Conservation (phyloP, 1,284 basidiomycete genomes). For the Serendipita sp. region DNA sequence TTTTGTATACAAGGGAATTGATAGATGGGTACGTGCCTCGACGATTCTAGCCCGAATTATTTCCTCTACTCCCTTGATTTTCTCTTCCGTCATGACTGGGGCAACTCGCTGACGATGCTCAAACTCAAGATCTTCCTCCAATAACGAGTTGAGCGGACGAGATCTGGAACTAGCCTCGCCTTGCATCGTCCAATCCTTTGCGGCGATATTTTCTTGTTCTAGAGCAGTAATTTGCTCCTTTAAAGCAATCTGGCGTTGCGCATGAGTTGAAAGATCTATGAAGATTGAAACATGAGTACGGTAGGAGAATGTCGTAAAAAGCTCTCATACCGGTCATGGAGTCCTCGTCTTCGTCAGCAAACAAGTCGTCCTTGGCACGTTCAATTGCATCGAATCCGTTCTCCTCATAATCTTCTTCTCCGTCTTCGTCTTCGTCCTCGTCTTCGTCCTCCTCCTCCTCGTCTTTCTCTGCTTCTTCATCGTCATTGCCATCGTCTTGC, state of each 20-base stretch:
- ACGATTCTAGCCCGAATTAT: constrained; percentile 84
- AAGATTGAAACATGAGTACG: neutral
- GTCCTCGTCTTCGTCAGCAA: constrained; percentile 36
- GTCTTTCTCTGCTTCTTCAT: constrained; percentile 13
- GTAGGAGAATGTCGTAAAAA: neutral
- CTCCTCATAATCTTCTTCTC: constrained; percentile 19
- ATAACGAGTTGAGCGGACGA: constrained; percentile 80
- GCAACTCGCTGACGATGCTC: constrained; percentile 79
- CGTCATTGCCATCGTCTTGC: constrained; percentile 26
- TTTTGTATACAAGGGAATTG: neutral
- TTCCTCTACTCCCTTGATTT: constrained; percentile 72
- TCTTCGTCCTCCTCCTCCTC: constrained; percentile 23
- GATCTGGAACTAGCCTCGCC: constrained; percentile 77
- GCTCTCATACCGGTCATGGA: constrained; percentile 25
- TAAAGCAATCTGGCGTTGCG: constrained; percentile 46
- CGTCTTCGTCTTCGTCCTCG: constrained; percentile 22
- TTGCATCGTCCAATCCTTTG: constrained; percentile 80
- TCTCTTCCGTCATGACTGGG: constrained; percentile 84
- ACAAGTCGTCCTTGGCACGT: constrained; percentile 50
- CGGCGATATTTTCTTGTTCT: constrained; percentile 55
- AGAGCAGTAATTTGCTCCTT: constrained; percentile 54
- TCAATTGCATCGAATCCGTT: constrained; percentile 30
- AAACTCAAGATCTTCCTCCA: constrained; percentile 92
- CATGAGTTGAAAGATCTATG: constrained; percentile 39
- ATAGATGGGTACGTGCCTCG: constrained; percentile 33